These are phyloP conservation scores for Malbranchea zuffiana DNA, from an alignment of 2,329 filamentous ascomycete species.

Conservation along the genomic window DNA sequence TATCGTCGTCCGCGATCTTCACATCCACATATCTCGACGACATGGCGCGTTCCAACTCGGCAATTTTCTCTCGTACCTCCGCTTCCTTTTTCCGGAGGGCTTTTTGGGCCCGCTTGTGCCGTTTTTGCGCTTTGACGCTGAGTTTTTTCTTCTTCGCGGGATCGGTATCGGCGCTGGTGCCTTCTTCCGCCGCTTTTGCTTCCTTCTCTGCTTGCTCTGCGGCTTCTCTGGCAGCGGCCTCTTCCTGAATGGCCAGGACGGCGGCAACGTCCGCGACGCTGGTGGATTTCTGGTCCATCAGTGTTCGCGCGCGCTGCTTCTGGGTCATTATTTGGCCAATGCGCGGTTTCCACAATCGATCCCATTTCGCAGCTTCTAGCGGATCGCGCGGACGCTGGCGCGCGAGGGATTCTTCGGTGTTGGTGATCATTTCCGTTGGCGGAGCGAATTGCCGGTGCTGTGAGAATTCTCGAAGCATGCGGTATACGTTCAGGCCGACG, in stretches of 20 bases:
- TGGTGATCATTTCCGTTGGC: constrained; percentile 33
- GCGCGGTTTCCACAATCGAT: constrained; percentile 32
- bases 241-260: constrained; percentile 36
- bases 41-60: constrained; percentile 16
- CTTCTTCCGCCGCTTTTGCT: constrained; percentile 10
- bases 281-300: constrained; percentile 57
- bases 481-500: constrained; percentile 45
- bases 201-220: constrained; percentile 13
- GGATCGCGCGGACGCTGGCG: constrained; percentile 30
- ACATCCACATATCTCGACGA: constrained; percentile 16
- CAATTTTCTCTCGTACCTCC: constrained; percentile 20
- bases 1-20: constrained; percentile 22
- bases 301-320: constrained; percentile 39
- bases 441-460: constrained; percentile 47
- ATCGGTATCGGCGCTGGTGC: too few species aligned
- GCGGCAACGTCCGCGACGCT: constrained; percentile 50
- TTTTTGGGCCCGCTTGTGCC: constrained; percentile 22
- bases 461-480: constrained; percentile 50
- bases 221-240: constrained; percentile 11
- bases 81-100: constrained; percentile 19
- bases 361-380: constrained; percentile 31
- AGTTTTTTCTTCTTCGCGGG: constrained; percentile 21
- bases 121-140: constrained; percentile 23
- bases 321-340: constrained; percentile 37
- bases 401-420: constrained; percentile 34